phyloP scores from a whole-genome alignment of 1,284 basidiomycete species.

The Irpex sp. region DNA sequence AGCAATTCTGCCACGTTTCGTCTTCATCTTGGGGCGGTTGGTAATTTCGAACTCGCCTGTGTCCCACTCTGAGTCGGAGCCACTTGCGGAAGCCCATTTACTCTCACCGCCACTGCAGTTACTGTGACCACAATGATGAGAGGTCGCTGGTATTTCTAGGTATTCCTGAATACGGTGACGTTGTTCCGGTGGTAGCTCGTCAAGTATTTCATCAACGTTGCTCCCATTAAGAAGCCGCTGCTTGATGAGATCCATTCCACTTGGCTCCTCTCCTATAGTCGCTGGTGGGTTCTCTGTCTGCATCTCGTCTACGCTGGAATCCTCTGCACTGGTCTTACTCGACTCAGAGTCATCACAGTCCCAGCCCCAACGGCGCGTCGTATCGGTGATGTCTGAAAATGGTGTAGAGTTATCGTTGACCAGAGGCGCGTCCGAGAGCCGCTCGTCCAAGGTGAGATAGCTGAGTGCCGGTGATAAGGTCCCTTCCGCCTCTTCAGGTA shows the following conservation, averaged over 20 bases:
- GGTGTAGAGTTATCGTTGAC: neutral
- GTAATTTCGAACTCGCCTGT: neutral
- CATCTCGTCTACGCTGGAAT: neutral
- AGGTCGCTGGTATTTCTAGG: neutral
- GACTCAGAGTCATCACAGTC: neutral
- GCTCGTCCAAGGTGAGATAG: conserved; percentile 5
- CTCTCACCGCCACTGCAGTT: neutral
- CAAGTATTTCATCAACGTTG: neutral
- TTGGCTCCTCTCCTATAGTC: neutral
- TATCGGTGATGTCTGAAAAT: no score
- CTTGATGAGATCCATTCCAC: neutral
- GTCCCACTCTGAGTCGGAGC: neutral
- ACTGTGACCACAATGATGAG: neutral
- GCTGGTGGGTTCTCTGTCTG: neutral
- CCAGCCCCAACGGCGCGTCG: neutral
- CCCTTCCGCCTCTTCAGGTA: neutral
- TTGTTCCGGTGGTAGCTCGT: neutral
- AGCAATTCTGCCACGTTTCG: neutral
- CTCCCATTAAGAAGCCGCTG: neutral
- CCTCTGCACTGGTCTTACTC: neutral
- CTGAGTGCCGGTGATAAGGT: conserved; percentile 3
- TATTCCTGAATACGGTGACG: neutral
- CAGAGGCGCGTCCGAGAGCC: neutral
- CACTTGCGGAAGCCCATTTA: neutral
- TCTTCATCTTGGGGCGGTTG: neutral